phyloP scores from a whole-genome alignment of 1,284 basidiomycete genomes.

The Thecaphora thlaspeos region DNA sequence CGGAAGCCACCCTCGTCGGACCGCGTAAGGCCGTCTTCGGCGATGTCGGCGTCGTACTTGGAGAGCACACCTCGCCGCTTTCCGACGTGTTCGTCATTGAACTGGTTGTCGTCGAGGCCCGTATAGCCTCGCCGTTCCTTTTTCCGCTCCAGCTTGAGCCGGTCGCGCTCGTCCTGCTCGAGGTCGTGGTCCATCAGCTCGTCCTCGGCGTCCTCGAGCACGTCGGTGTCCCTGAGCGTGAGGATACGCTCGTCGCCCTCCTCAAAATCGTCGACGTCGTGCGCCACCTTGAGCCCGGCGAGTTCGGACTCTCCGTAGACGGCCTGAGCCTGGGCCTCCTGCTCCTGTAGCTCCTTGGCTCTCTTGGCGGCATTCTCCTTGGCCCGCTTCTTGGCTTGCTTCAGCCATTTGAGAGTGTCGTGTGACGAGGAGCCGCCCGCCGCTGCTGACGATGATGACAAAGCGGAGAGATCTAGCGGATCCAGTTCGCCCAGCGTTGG shows the following conservation, averaged over 20 bases:
- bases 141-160: constrained; percentile 79
- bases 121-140: constrained; percentile 87
- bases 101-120: constrained; percentile 95
- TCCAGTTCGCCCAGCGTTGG: constrained; percentile 74
- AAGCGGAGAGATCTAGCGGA: constrained; percentile 62
- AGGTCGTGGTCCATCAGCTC: constrained; percentile 92
- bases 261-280: constrained; percentile 75
- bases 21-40: constrained; percentile 60
- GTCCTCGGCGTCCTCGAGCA: constrained; percentile 95
- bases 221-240: constrained; percentile 89
- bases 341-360: constrained; percentile 74
- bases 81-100: constrained; percentile 63
- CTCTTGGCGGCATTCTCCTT: constrained; percentile 76
- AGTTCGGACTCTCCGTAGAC: constrained; percentile 66
- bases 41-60: constrained; percentile 90
- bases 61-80: constrained; percentile 79
- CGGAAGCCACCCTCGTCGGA: constrained; percentile 34
- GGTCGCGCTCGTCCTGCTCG: constrained; percentile 76
- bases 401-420: constrained; percentile 81
- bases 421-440: constrained; percentile 30
- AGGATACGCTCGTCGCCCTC: constrained; percentile 93
- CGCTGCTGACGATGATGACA: constrained; percentile 34
- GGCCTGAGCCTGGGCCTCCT: constrained; percentile 72
- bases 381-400: constrained; percentile 79
- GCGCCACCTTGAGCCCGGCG: constrained; percentile 87